Percentiles rank a stretch among this genome's conserved stretches.
phyloP scores from a whole-genome alignment of 139 green algal species.

The Coccomyxa sp. region DNA sequence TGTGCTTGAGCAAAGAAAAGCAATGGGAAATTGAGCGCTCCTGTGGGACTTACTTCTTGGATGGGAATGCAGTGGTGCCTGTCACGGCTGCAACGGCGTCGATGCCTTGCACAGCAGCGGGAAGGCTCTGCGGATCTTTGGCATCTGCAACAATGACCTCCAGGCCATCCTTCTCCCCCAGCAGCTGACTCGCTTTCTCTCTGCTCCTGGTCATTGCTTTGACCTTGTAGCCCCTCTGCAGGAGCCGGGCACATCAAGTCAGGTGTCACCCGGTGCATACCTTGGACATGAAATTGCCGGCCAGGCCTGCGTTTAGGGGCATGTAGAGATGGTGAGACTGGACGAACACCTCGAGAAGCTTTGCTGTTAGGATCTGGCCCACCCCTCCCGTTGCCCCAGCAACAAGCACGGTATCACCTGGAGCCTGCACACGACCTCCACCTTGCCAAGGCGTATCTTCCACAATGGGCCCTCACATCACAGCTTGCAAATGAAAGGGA shows the following conservation, averaged over 20 bases:
- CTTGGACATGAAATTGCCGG: too few relatives aligned
- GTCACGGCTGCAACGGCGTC: constrained; percentile 63
- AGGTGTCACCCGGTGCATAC: too few relatives aligned
- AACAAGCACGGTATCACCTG: constrained; percentile 58
- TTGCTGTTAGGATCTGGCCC: constrained; percentile 76
- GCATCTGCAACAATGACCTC: constrained; percentile 48
- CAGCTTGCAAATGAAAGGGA: too few relatives aligned
- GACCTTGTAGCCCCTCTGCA: constrained; percentile 70
- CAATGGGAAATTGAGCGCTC: too few relatives aligned
- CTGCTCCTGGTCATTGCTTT: constrained; percentile 46
- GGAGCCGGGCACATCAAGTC: too few relatives aligned
- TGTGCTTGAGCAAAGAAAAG: too few relatives aligned
- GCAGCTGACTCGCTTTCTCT: constrained; percentile 50
- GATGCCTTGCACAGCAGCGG: constrained; percentile 40
- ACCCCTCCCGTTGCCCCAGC: constrained; percentile 79
- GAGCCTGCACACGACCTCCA: too few relatives aligned
- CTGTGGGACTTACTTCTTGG: constrained; percentile 54
- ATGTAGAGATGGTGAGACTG: neutral
- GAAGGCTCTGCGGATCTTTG: constrained; percentile 24
- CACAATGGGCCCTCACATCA: too few relatives aligned
- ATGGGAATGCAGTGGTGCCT: constrained; percentile 89
- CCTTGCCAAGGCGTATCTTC: too few relatives aligned
- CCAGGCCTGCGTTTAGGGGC: neutral
- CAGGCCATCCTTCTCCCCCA: constrained; percentile 27
- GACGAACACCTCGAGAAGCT: constrained; percentile 73